Conservation (phyloP, 192 early-diverging fungal species). For the Cetraspora pellucida region DNA sequence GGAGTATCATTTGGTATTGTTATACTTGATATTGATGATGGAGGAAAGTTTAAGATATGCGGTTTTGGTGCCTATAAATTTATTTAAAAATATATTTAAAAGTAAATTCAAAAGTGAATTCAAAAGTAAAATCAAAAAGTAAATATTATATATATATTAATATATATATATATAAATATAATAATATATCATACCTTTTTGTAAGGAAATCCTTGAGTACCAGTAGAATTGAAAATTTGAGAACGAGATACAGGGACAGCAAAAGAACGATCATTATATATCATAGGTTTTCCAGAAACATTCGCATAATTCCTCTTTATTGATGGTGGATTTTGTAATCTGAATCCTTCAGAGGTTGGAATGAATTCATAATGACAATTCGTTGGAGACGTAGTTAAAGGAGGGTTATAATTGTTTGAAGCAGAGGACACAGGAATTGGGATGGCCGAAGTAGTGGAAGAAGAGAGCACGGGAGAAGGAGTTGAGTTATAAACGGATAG, state of each 20-base stretch:
- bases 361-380: not conserved
- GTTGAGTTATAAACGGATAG: conserved; percentile 17
- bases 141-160: no score
- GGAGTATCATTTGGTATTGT: conserved; percentile 26
- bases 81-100: not conserved
- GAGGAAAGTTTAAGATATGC: not conserved
- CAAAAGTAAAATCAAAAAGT: not conserved
- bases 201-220: not conserved
- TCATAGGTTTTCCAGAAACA: not conserved
- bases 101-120: not conserved
- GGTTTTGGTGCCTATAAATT: not conserved
- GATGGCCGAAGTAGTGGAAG: conserved; percentile 12
- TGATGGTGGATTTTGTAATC: not conserved
- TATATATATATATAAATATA: no score
- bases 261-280: not conserved
- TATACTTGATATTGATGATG: conserved; percentile 9
- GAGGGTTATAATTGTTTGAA: not conserved
- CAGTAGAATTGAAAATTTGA: not conserved
- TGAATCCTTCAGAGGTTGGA: not conserved
- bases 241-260: not conserved
- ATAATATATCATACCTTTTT: not conserved
- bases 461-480: conserved; percentile 18
- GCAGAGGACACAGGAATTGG: conserved; percentile 19
- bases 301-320: not conserved
- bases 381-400: not conserved